Conservation (phyloP, 352 stramenopile species). For the Phytophthora lateralis region DNA sequence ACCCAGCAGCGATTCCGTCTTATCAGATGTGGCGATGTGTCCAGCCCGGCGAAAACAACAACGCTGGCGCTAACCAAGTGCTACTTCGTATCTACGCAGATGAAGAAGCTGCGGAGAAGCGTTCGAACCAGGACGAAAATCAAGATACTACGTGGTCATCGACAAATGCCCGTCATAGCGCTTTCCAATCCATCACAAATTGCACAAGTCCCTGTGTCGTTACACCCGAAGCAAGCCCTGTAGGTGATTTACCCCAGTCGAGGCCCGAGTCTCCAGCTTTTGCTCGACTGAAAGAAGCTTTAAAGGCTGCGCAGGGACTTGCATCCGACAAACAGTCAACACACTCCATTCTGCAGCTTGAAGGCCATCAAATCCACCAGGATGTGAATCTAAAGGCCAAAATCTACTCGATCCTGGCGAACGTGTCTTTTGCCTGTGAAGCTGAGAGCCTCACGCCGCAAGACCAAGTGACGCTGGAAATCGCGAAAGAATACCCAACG, state of each 20-base stretch:
- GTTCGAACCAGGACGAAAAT: conserved; percentile 12
- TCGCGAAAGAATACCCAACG: conserved; percentile 74
- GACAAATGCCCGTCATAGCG: conserved; percentile 41
- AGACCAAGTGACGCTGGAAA: conserved; percentile 73
- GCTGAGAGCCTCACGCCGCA: conserved; percentile 39
- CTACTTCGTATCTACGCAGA: conserved; percentile 70
- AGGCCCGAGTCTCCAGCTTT: conserved; percentile 69
- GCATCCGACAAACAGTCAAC: conserved; percentile 17
- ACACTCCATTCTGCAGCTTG: conserved; percentile 39
- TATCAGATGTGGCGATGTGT: conserved; percentile 67
- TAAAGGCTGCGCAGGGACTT: conserved; percentile 54
- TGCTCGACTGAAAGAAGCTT: conserved; percentile 69
- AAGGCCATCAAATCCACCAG: conserved; percentile 40
- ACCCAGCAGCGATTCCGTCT: conserved; percentile 71
- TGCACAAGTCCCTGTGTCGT: conserved; percentile 55
- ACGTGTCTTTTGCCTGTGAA: conserved; percentile 58
- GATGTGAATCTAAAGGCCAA: conserved; percentile 76
- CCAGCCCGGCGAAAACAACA: conserved; percentile 49
- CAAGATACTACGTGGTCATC: conserved; percentile 11
- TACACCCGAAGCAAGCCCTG: conserved; percentile 17
- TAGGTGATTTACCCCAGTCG: conserved; percentile 10
- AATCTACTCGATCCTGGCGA: conserved; percentile 69
- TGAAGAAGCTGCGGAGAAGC: conserved; percentile 54
- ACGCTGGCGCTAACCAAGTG: conserved; percentile 61
- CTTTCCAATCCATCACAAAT: conserved; percentile 56